phyloP scores from a whole-genome alignment of 2,329 filamentous ascomycete species.

The Sphaerulina vaccinii region DNA sequence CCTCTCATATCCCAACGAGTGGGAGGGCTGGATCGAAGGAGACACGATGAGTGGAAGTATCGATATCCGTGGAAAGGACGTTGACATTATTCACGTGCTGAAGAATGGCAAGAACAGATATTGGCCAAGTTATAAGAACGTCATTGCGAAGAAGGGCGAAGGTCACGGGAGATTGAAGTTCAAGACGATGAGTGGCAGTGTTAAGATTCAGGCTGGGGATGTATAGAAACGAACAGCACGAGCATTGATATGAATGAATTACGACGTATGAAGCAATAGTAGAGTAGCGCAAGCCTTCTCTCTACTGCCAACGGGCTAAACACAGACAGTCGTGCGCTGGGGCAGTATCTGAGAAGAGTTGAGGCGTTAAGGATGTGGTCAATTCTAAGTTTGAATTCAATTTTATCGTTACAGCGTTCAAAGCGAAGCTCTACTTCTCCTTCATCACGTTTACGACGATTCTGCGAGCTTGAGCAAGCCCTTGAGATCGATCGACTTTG shows the following conservation, averaged over 20 bases:
- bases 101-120: conserved; percentile 29
- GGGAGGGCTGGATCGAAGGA: conserved; percentile 43
- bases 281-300: too few species aligned
- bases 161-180: conserved; percentile 39
- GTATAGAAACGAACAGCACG: too few species aligned
- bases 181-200: conserved; percentile 31
- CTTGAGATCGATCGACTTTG: conserved; percentile 93
- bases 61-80: conserved; percentile 40
- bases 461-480: conserved; percentile 68
- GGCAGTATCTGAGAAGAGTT: too few species aligned
- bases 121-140: conserved; percentile 30
- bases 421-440: neutral
- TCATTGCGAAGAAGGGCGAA: conserved; percentile 43
- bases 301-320: too few species aligned
- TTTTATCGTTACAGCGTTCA: too few species aligned
- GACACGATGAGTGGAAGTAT: conserved; percentile 40
- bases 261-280: too few species aligned
- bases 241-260: too few species aligned
- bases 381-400: too few species aligned
- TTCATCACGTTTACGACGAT: conserved; percentile 8
- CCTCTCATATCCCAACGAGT: conserved; percentile 43
- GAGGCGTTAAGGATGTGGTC: too few species aligned
- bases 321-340: too few species aligned
- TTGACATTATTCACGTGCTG: too few species aligned
- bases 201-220: conserved; percentile 28